Base-by-base conservation (phyloP, 2,329 filamentous ascomycete species). In the Juglanconis oblonga region DNA sequence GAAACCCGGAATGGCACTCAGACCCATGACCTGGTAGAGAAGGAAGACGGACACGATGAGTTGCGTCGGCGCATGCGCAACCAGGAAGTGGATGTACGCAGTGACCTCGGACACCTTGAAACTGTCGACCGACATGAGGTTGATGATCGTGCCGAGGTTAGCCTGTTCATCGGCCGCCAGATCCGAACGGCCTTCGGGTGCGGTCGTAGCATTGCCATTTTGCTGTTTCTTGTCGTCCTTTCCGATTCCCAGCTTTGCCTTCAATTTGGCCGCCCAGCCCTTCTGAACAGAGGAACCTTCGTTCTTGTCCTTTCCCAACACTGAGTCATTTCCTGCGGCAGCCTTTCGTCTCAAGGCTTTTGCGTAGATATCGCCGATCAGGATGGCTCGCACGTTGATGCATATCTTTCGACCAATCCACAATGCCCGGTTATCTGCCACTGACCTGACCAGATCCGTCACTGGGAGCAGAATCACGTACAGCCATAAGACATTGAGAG, bases 41-140 rank as follows among this genome's bases (percentile, higher is more conserved):
- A 99, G 79, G 17, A 84, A 78, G 62, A 98, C 81, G 5, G 92
- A 91, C 50, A 97, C 85, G 50, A 90, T 77, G 44, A 99, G 84
- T 75, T 98, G 93, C 0, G 95, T 90, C 0, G 95, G 95, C 1
- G 94, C 93, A 63, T 90, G 88, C 0, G 93, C 94, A 80, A 94
- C 90, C n/a, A 99, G 80, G 74, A 96, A 99, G 75, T 99, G 95
- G 36, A 99, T 79, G 72, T 99, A 99, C 0, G 94, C 90, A 42
- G 92, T 95, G 61, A 97, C 88, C 72, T 99, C 95, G 64, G 91
- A 90, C 58, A 99, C 92, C 77, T 99, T 99, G 85, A 98, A 98
- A 52, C 94, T 97, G 78, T 99, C 96, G 45, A 99, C 96, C 10
- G 95, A 96, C 95, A 99, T 99, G 66, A 99, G 81, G 74, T 98